A percentile compares a stretch with the other conserved stretches of the same genome.
phyloP scores from a whole-genome alignment of 129 eudicot genomes.

The Centrapalus pauciflorus region DNA sequence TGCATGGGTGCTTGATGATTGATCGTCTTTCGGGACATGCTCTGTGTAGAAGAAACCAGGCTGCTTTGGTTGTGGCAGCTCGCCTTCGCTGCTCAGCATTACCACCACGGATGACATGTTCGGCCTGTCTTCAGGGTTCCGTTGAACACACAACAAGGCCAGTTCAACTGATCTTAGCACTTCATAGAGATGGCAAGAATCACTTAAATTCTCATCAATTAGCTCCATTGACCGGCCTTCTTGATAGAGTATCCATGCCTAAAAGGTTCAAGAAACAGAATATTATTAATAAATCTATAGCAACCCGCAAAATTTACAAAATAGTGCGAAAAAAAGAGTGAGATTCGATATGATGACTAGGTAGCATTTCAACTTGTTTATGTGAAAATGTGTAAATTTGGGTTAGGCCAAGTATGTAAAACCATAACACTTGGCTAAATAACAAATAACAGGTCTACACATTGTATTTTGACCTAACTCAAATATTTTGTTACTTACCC shows the following conservation, averaged over 20 bases:
- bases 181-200: slow-evolving; percentile 25
- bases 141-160: slow-evolving; percentile 47
- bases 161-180: slow-evolving; percentile 40
- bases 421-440: too few relatives aligned
- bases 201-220: slow-evolving; percentile 18
- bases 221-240: slow-evolving; percentile 43
- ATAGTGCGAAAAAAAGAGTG: too few relatives aligned
- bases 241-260: slow-evolving; percentile 48
- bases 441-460: not conserved
- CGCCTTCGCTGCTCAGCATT: slow-evolving; percentile 34
- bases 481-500: too few relatives aligned
- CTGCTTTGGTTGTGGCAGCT: slow-evolving; percentile 33
- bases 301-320: not conserved
- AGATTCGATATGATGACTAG: too few relatives aligned
- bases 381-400: too few relatives aligned
- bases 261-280: not conserved
- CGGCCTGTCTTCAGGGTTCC: slow-evolving; percentile 44
- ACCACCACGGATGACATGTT: slow-evolving; percentile 41
- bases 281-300: not conserved
- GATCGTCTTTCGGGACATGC: slow-evolving; percentile 26
- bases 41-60: slow-evolving; percentile 50
- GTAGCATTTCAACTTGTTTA: too few relatives aligned
- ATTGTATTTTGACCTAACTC: too few relatives aligned
- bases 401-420: not conserved
- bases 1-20: slow-evolving; percentile 18